Base-by-base conservation (phyloP, 345 rosid genomes). In the Populus pruinosa region DNA sequence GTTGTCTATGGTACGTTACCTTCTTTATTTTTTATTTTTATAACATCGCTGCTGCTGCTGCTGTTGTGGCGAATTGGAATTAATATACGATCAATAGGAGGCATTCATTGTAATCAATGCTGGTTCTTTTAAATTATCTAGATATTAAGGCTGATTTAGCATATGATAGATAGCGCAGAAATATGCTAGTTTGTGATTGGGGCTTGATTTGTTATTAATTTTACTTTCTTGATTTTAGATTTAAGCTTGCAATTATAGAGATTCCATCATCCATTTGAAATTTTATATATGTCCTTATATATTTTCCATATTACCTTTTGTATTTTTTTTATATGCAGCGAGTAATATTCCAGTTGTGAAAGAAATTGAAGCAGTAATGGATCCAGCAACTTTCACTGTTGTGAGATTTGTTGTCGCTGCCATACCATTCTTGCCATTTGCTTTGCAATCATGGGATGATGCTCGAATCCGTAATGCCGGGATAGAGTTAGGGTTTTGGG, bases 401-500 rank as follows among this genome's bases (percentile, higher is more conserved):
- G 88, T 86, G 75, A 78, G 92, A 77, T 90, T 90, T 80, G 77
- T 69, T 36, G 78, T 90, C 69, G 84, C 86, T 18, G 89, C 92
- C 8, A 82, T 91, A 27, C 89, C 89, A 1, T 89, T 91, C 76
- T 67, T 88, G 27, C 93, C 90, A 20, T 84, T 87, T 77, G 83
- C 89, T 67, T 33, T 76, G 44, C 72, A 55, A 73, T 86, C 91
- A 12, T 59, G 84, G 80, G 81, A 80, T 10, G 86, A 85, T 82
- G 83, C 72, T 17, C 43, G 86, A 35, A 91, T 86, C 41, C 86
- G 87, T 33, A 84, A 87, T 78, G 87, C 90, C 2, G 93, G 90
- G 71, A 80, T 87, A 59, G 93, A 90, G 86, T 85, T 91, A 85
- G 93, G 96, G 27, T 41, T 90, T 18, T 90, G 91, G 90, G 84